These are phyloP conservation scores for Fusarium nurragi DNA, from an alignment of 2,329 filamentous ascomycete species.

Conservation along the genomic window DNA sequence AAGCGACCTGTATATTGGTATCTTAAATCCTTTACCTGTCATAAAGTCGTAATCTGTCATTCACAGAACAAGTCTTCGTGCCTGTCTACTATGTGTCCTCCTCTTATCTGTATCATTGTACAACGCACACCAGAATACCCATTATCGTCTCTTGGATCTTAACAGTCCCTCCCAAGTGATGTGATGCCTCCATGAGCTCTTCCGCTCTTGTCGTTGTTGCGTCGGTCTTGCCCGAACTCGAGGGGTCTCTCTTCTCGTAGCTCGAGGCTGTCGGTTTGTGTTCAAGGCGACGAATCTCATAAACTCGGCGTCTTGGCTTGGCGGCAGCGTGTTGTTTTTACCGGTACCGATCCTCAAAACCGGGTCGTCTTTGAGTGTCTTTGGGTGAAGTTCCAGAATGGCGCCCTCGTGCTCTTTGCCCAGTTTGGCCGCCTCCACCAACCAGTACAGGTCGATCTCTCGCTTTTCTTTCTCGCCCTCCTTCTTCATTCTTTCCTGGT, in stretches of 20 bases:
- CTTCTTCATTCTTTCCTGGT: conserved; percentile 22
- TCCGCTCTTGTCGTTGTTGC: conserved; percentile 14
- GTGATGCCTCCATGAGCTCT: conserved; percentile 25
- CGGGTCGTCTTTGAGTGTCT: conserved; percentile 53
- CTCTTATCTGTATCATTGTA: not conserved
- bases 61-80: conserved; percentile 1
- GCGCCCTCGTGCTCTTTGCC: conserved; percentile 42
- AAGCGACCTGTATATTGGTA: conserved; percentile 37
- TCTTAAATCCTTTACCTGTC: conserved; percentile 31
- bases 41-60: conserved; percentile 40
- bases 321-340: conserved; percentile 45
- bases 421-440: conserved; percentile 48
- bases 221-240: not conserved
- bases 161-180: conserved; percentile 42
- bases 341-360: conserved; percentile 47
- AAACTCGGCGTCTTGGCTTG: conserved; percentile 53
- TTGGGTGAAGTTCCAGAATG: conserved; percentile 53
- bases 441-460: conserved; percentile 45
- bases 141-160: conserved; percentile 39
- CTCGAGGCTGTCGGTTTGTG: conserved; percentile 9
- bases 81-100: conserved; percentile 1
- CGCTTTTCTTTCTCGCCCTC: conserved; percentile 31
- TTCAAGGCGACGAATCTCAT: conserved; percentile 44
- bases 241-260: not conserved
- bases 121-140: not conserved